Percentiles rank a stretch among this genome's conserved stretches.
Conservation (phyloP, 148 eudicot genomes). For the Camellia japonica region DNA sequence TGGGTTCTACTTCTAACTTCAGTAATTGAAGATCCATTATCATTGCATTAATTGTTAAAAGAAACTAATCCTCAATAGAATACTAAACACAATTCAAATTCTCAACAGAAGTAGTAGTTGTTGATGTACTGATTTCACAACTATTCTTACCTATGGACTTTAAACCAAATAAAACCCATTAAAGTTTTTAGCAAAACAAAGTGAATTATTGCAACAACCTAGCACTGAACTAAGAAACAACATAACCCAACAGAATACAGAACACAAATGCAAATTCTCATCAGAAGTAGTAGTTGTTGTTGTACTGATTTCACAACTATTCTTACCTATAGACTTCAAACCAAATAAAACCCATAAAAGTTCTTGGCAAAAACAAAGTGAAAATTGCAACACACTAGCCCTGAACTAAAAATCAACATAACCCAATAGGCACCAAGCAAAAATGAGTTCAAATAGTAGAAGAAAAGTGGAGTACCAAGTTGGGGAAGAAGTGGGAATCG, state of each 20-base stretch:
- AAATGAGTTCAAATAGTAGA: background rate
- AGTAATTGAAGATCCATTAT: background rate
- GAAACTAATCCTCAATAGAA: background rate
- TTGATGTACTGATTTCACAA: no score
- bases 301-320: no score
- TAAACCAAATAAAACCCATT: background rate
- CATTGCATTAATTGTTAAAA: background rate
- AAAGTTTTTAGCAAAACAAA: background rate
- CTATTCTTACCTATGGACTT: no score
- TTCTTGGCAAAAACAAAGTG: no score
- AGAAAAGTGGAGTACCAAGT: background rate
- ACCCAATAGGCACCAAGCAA: background rate
- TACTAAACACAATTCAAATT: no score
- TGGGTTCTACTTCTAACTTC: background rate
- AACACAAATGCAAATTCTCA: no score
- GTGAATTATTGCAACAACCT: background rate
- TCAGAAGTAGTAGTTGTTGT: no score
- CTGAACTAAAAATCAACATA: background rate
- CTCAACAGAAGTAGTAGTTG: background rate
- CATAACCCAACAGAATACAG: no score
- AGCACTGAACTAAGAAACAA: no score
- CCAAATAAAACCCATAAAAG: no score
- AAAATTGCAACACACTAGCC: background rate
- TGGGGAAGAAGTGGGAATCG: conserved; percentile 10
- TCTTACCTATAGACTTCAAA: no score